Percentiles rank a stretch among this genome's conserved stretches.
Conservation (phyloP, 768 basidiomycete genomes). For the Hericium coralloides region DNA sequence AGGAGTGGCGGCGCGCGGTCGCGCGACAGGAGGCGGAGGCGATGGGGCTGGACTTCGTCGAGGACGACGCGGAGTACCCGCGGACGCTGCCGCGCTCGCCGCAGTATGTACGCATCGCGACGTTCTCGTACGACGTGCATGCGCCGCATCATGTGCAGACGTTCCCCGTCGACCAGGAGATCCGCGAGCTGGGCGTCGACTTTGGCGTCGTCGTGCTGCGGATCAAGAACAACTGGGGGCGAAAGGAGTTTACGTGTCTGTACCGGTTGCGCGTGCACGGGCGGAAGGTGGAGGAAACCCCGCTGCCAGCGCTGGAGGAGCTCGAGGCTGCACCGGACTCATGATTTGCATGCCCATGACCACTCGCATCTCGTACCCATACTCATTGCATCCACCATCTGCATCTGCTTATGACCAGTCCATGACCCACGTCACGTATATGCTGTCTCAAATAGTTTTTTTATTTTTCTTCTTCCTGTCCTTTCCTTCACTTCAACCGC, state of each 20-base stretch:
- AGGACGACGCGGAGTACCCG: conserved; percentile 19
- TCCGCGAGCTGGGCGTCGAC: conserved; percentile 65
- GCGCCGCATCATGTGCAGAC: conserved; percentile 36
- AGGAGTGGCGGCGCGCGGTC: conserved; percentile 34
- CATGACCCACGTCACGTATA: neutral
- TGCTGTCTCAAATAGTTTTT: neutral
- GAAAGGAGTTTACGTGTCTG: conserved; percentile 71
- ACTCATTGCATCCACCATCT: neutral
- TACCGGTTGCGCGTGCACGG: conserved; percentile 83
- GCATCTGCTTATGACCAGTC: conserved; percentile 3
- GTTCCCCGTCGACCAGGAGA: conserved; percentile 41
- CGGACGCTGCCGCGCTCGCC: conserved; percentile 19
- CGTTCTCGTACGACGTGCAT: conserved; percentile 38
- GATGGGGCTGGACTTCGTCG: conserved; percentile 15
- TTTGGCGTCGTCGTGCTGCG: conserved; percentile 78
- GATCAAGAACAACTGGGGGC: conserved; percentile 84
- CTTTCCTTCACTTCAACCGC: neutral
- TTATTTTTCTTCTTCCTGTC: neutral
- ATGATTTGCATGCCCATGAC: neutral
- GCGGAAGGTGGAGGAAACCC: conserved; percentile 26
- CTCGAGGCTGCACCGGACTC: neutral
- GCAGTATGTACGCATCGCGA: conserved; percentile 34
- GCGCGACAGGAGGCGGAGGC: conserved; percentile 35
- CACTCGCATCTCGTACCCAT: neutral
- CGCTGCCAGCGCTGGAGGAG: neutral